phyloP scores from a whole-genome alignment of 306 rosid genomes.

The Cotoneaster glaucophyllus region DNA sequence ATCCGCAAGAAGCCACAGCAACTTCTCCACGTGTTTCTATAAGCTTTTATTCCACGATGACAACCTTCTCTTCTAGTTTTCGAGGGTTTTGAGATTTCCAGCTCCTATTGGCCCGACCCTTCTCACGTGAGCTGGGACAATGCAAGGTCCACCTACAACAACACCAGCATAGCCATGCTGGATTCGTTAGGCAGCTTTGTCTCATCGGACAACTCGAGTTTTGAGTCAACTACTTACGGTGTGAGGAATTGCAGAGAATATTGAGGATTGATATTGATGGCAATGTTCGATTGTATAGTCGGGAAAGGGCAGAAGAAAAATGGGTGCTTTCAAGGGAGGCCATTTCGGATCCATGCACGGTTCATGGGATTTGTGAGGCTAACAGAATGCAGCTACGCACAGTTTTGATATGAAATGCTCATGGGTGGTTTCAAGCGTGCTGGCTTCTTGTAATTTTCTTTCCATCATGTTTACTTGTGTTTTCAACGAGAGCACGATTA shows the following conservation, averaged over 20 bases:
- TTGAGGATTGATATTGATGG: conserved; percentile 48
- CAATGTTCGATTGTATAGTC: conserved; percentile 40
- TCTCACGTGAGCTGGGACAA: conserved; percentile 26
- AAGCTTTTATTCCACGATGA: conserved; percentile 35
- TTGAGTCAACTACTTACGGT: conserved; percentile 34
- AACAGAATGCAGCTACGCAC: conserved; percentile 1
- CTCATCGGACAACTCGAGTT: conserved; percentile 40
- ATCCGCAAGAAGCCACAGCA: too few relatives aligned
- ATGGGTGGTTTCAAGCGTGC: too few relatives aligned
- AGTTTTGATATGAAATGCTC: background rate
- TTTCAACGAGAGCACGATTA: too few relatives aligned
- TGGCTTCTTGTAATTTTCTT: background rate
- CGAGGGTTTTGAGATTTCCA: conserved; percentile 41
- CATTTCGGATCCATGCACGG: conserved; percentile 24
- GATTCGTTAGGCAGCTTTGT: too few relatives aligned
- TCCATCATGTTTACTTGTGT: background rate
- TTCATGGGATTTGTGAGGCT: background rate
- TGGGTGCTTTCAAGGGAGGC: conserved; percentile 57
- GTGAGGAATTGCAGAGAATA: conserved; percentile 26
- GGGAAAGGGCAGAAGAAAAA: conserved; percentile 1
- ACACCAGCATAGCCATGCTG: conserved; percentile 32
- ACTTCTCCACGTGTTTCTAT: too few relatives aligned
- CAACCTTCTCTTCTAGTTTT: conserved; percentile 44
- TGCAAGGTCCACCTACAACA: conserved; percentile 36
- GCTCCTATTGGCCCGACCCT: conserved; percentile 52